These are phyloP conservation scores for Melocanna baccifera DNA, from an alignment of 176 grass and related monocot species.

Conservation along the genomic window DNA sequence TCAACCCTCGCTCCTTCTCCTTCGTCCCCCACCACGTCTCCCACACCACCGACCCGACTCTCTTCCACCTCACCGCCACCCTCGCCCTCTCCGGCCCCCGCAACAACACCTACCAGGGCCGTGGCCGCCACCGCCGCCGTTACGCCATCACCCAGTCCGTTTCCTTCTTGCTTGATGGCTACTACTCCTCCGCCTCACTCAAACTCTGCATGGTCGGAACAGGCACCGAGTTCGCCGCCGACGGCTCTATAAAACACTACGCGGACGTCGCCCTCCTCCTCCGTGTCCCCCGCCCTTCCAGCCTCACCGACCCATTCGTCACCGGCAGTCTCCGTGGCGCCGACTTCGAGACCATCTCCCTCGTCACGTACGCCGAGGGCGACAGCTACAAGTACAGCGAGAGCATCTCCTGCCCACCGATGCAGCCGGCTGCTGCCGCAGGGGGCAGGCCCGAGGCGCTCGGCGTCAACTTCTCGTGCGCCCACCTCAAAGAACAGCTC, in stretches of 20 bases:
- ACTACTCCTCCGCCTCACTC: not conserved
- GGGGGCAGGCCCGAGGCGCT: not conserved
- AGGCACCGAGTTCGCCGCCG: not conserved
- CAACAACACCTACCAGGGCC: not conserved
- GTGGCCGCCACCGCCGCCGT: too few relatives aligned
- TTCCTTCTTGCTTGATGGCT: constrained; percentile 13
- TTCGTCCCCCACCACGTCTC: constrained; percentile 17
- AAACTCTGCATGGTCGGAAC: constrained; percentile 56
- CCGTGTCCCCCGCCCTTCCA: constrained; percentile 15
- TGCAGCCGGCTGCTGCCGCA: not conserved
- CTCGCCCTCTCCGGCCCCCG: constrained; percentile 28
- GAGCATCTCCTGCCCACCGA: not conserved
- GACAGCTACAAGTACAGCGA: constrained; percentile 32
- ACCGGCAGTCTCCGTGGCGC: constrained; percentile 32
- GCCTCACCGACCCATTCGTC: constrained; percentile 33
- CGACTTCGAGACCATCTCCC: constrained; percentile 32
- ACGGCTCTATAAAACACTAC: constrained; percentile 6
- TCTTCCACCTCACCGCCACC: constrained; percentile 38
- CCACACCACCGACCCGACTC: not conserved
- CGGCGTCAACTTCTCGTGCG: not conserved
- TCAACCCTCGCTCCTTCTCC: constrained; percentile 23
- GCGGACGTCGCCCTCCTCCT: constrained; percentile 33
- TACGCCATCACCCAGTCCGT: not conserved
- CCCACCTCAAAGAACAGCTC: not conserved
- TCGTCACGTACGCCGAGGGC: constrained; percentile 43